Evolutionary conservation across 805 yeast genomes (phyloP).

Genomic region (Saturnispora galanensis): DNA sequence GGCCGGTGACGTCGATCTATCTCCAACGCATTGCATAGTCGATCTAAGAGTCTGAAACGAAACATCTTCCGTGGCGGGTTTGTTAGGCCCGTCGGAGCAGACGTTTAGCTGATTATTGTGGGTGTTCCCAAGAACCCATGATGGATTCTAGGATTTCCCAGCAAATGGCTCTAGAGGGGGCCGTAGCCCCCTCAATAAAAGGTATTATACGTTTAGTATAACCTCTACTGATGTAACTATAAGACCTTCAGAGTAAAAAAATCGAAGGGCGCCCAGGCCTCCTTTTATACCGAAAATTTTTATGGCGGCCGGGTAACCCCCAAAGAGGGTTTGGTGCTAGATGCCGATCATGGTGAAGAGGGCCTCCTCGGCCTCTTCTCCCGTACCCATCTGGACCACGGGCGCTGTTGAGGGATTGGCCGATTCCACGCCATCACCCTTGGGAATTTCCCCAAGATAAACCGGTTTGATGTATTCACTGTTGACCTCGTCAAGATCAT

Average conservation of each 20-base stretch:
- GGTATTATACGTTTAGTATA: constrained; percentile 56
- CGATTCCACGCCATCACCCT: constrained; percentile 7
- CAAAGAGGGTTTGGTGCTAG: background rate
- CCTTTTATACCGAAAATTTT: constrained; percentile 8
- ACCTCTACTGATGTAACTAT: constrained; percentile 64
- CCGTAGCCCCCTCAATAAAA: constrained; percentile 10
- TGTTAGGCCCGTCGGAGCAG: constrained; percentile 60
- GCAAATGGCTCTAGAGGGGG: constrained; percentile 37
- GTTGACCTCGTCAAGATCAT: constrained; percentile 54
- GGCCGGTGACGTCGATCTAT: constrained; percentile 21
- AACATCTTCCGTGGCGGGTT: constrained; percentile 60
- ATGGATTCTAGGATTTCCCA: constrained; percentile 16
- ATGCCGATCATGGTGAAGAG: constrained; percentile 23
- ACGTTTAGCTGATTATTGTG: constrained; percentile 51
- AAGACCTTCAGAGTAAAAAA: constrained; percentile 13
- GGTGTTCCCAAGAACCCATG: constrained; percentile 15
- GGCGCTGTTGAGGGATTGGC: constrained; percentile 5
- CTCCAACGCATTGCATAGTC: constrained; percentile 29
- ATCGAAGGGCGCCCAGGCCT: background rate
- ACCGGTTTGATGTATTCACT: constrained; percentile 41
- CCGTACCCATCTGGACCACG: constrained; percentile 26
- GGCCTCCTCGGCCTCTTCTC: constrained; percentile 23
- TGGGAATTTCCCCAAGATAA: constrained; percentile 15
- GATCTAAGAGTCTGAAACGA: constrained; percentile 73
- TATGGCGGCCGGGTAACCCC: constrained; percentile 6